Evolutionary conservation across 164 flowering plant genomes (phyloP), one percentile per base, ranked within the genome.

Genomic region (Nymphaea thermarum): DNA sequence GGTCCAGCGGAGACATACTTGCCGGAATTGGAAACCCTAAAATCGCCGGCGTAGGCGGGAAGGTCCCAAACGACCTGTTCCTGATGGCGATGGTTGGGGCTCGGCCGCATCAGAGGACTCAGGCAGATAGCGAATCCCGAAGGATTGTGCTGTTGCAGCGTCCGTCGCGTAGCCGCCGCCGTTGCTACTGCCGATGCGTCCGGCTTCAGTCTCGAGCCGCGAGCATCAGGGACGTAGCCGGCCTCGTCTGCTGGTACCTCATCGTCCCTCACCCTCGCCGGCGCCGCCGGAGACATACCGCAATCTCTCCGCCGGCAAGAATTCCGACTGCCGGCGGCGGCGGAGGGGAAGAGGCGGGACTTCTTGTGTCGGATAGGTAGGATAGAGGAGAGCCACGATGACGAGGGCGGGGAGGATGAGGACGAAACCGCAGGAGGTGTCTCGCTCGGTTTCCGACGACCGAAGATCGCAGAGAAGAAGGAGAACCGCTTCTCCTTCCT

Each of bases 81-180:
- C 51, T 67, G 77, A 83, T 87, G 76, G 42, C 74, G 70, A 44
- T 82, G 72, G 62, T 63, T 80, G 0, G 97, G 96, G 69, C 95
- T 85, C 41, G 97, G 83, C 61, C 97, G 75, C 41, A 94, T 93
- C 64, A 91, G 73, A 53, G 99, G 99, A 63, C 97, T 94, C 82
- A 91, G 67, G 57, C 97, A 91, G 61, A 91, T 88, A 8, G 87
- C 83, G 63, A 91, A 42, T 0, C 89, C 87, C 2, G 92, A 74
- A 0, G 76, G 64, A 73, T 71, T 83, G 60, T 77, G 70, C 5
- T n/a, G 63, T 7, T 75, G 75, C 18, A 72, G 70, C 3, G 5
- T 36, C n/a, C 42, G 43, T 17, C 60, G 11, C 60, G 66, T 53
- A 57, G 43, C 6, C 47, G 66, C 3, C 74, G 65, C 3, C 62